Evolutionary conservation across 495 filamentous ascomycete species (phyloP), one percentile per base, ranked within the genome.

Genomic region (Xylaria intraflava): DNA sequence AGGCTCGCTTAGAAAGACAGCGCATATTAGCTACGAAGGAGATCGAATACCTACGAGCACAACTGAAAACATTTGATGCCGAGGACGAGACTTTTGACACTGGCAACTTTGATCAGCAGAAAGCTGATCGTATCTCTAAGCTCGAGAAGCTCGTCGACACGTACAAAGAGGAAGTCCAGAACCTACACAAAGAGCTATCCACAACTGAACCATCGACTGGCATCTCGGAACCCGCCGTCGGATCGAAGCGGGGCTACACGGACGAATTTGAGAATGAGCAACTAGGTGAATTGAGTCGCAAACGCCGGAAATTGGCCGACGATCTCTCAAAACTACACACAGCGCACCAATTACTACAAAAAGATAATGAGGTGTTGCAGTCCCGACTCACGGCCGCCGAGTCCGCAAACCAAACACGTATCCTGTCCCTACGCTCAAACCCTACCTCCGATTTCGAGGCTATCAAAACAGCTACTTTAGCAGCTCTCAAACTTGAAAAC

Each of bases 1-100:
- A 86, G 40, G 77, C 90, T 20, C 73, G 81, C 6, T 52, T 80
- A 1, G 92, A 99, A 62, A 77, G 92, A 33, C 91, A 96, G 65
- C 85, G 88, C 51, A 81, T 80, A 6, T 78, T 97, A 3, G 89
- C 89, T 4, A 69, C 89, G 19, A 95, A 95, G 62, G 94, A 99
- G 65, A 88, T 94, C 6, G 89, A 96, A 57, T 93, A 92, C 65
- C 77, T 99, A 7, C 86, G 94, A 14, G 92, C 87, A 4, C 93
- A 99, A 62, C 72, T 96, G 20, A 94, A 95, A 66, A 85, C 86
- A 0, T 95, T 91, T 51, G 92, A 96, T 55, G 80, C 83, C 22
- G 94, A 97, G 69, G 91, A 96, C 65, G 77, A 78, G 38, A 92
- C 90, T 1, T 86, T 95, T 71, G 83, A 91, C 51, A 78, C 83